Base-by-base conservation (phyloP, 805 yeast genomes). In the Candida qinlingensis region DNA sequence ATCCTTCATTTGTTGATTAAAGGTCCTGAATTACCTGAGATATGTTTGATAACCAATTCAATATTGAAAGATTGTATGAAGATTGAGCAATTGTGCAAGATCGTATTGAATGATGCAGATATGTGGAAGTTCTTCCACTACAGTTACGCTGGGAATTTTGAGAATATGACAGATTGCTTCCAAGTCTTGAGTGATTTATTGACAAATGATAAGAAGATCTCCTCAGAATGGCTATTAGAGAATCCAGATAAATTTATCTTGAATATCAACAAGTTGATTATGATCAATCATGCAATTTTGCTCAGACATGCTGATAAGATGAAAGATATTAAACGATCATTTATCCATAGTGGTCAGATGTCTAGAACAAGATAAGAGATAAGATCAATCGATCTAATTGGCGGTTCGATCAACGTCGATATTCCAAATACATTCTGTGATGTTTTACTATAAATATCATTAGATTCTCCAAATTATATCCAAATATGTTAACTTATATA, bases 91-190 rank as follows among this genome's bases (percentile, higher is more conserved):
- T 72, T 94, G 47, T 77, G 86, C 34, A 71, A 75, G 46, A 75
- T 76, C 50, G 72, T 89, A 9, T 61, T 92, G 39, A 67, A 73
- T 39, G 81, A 81, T 54, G 76, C 79, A 19, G 69, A 72, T 27
- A 74, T 92, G 54, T 94, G 98, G 98, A 79, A 80, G 52, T 84
- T 81, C 58, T 92, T 94, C 66, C 80, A 77, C 40, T 88, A 86
- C 63, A 87, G 87, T 37, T 84, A 82, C 56, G 72, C 77, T 37
- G 84, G 83, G 5, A 81, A 85, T 30, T 94, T 94, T 69, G 98
- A 94, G 67, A 80, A 87, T 26, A 89, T 96, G 49, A 87, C 97
- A 0, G 97, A 90, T 62, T 80, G 96, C 1, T 87, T 92, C 66
- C 81, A 84, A 46, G 87, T 96, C 1, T 69, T 86, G 58, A 77